Conservation (phyloP, 2,329 filamentous ascomycete species). For the Pyrenophora graminea region DNA sequence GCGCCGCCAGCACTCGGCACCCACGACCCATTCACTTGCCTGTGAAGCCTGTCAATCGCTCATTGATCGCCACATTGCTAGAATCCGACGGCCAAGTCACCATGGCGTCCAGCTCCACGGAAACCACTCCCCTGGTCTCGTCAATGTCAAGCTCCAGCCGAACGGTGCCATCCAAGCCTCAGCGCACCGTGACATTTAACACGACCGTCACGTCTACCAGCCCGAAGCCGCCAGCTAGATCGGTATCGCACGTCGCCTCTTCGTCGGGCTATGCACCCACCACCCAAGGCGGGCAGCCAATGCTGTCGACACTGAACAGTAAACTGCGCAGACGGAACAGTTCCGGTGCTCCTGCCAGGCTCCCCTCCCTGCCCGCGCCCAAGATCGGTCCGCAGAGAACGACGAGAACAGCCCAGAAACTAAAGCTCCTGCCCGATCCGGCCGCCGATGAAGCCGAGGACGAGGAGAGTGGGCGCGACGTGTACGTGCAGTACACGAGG, state of each 20-base stretch:
- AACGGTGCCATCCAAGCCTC: slow-evolving; percentile 43
- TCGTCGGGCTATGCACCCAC: slow-evolving; percentile 38
- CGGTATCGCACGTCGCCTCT: slow-evolving; percentile 33
- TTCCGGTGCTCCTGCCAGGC: slow-evolving; percentile 65
- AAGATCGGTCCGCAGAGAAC: slow-evolving; percentile 96
- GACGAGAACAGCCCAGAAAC: slow-evolving; percentile 92
- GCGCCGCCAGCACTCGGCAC: slow-evolving; percentile 14
- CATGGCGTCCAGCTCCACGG: slow-evolving; percentile 45
- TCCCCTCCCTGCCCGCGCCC: slow-evolving; percentile 49
- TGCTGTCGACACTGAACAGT: slow-evolving; percentile 79
- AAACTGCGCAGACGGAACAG: slow-evolving; percentile 87
- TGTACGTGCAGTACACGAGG: slow-evolving; percentile 95
- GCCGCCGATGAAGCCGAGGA: slow-evolving; percentile 77
- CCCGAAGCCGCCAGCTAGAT: slow-evolving; percentile 42
- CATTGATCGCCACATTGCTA: neutral
- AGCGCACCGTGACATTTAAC: slow-evolving; percentile 77
- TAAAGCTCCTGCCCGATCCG: slow-evolving; percentile 93
- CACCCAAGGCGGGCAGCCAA: slow-evolving; percentile 46
- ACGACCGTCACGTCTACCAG: slow-evolving; percentile 58
- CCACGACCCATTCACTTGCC: slow-evolving; percentile 2
- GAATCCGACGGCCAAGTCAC: slow-evolving; percentile 4
- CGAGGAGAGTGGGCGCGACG: slow-evolving; percentile 90
- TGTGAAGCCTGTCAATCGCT: neutral
- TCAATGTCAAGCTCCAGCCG: slow-evolving; percentile 38
- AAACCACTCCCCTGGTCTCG: slow-evolving; percentile 45